These are phyloP conservation scores for Nicotiana tomentosiformis DNA, from an alignment of 257 asterid genomes.

Conservation along the genomic window DNA sequence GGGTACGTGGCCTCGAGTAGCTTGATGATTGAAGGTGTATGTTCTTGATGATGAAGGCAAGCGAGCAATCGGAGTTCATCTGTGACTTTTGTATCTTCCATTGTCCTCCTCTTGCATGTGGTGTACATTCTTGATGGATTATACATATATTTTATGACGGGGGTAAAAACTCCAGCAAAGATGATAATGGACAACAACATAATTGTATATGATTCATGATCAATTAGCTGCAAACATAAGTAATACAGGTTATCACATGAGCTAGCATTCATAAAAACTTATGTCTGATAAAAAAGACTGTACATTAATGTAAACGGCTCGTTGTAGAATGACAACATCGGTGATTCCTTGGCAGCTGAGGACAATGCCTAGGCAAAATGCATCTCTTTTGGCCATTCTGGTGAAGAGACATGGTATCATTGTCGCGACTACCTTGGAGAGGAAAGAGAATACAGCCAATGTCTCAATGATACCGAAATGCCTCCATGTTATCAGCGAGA, in stretches of 20 bases:
- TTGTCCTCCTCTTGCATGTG: slow-evolving; percentile 16
- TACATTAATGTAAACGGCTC: slow-evolving; percentile 25
- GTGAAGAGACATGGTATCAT: slow-evolving; percentile 25
- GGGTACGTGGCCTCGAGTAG: slow-evolving; percentile 31
- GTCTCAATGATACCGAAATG: slow-evolving; percentile 22
- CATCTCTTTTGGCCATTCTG: slow-evolving; percentile 19
- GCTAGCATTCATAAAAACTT: not conserved
- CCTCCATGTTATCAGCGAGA: slow-evolving; percentile 20
- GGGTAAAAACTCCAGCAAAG: slow-evolving; percentile 25
- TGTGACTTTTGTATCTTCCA: slow-evolving; percentile 17
- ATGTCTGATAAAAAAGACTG: not conserved
- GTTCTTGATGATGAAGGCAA: slow-evolving; percentile 29
- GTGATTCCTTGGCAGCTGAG: slow-evolving; percentile 40
- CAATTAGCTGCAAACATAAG: slow-evolving; percentile 25
- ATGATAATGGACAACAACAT: slow-evolving; percentile 25
- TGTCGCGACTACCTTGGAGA: slow-evolving; percentile 28
- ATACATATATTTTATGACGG: slow-evolving; percentile 22
- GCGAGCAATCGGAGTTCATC: slow-evolving; percentile 33
- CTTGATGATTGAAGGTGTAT: slow-evolving; percentile 23
- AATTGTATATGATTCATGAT: slow-evolving; percentile 20
- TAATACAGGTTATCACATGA: not conserved
- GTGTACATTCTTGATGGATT: slow-evolving; percentile 27
- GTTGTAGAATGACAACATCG: slow-evolving; percentile 28
- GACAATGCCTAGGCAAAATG: slow-evolving; percentile 28
- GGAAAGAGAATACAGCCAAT: slow-evolving; percentile 14